Percentiles rank a stretch among this genome's conserved stretches.
phyloP scores from a whole-genome alignment of 2,329 filamentous ascomycete species.

The Penicillium sp. region DNA sequence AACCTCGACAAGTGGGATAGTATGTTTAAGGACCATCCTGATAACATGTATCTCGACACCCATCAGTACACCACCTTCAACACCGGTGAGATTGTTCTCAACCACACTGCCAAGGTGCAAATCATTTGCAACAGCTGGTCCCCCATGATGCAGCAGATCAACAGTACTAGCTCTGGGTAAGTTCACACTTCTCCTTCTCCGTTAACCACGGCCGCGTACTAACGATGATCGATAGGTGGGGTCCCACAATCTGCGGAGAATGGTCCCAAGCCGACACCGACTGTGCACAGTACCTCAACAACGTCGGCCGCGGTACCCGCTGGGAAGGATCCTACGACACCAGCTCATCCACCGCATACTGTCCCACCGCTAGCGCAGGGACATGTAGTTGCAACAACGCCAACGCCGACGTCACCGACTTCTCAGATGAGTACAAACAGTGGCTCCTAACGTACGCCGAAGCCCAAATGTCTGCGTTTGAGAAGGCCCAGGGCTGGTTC shows the following conservation, averaged over 20 bases:
- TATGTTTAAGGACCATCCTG: slow-evolving; percentile 68
- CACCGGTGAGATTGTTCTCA: slow-evolving; percentile 76
- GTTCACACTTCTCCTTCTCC: slow-evolving; percentile 7
- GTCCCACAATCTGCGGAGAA: slow-evolving; percentile 91
- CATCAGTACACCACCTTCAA: slow-evolving; percentile 99
- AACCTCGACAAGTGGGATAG: slow-evolving; percentile 90
- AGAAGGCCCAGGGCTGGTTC: slow-evolving; percentile 95
- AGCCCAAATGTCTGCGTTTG: slow-evolving; percentile 94
- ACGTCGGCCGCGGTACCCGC: slow-evolving; percentile 82
- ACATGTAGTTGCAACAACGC: slow-evolving; percentile 73
- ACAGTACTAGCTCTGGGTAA: slow-evolving; percentile 69
- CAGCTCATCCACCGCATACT: slow-evolving; percentile 70
- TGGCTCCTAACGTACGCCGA: slow-evolving; percentile 90
- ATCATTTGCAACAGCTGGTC: slow-evolving; percentile 91
- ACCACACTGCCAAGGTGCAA: slow-evolving; percentile 78
- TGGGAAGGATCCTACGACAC: slow-evolving; percentile 82
- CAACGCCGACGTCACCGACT: slow-evolving; percentile 70
- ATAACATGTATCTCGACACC: slow-evolving; percentile 80
- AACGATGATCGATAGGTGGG: slow-evolving; percentile 57
- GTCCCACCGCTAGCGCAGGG: slow-evolving; percentile 63
- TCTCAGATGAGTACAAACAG: slow-evolving; percentile 74
- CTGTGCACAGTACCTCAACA: slow-evolving; percentile 83
- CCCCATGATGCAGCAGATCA: slow-evolving; percentile 70
- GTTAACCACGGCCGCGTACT: slow-evolving; percentile 3
- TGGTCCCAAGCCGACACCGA: slow-evolving; percentile 98